These are phyloP conservation scores for Daldinia childiae DNA, from an alignment of 495 filamentous ascomycete species.

Conservation along the genomic window DNA sequence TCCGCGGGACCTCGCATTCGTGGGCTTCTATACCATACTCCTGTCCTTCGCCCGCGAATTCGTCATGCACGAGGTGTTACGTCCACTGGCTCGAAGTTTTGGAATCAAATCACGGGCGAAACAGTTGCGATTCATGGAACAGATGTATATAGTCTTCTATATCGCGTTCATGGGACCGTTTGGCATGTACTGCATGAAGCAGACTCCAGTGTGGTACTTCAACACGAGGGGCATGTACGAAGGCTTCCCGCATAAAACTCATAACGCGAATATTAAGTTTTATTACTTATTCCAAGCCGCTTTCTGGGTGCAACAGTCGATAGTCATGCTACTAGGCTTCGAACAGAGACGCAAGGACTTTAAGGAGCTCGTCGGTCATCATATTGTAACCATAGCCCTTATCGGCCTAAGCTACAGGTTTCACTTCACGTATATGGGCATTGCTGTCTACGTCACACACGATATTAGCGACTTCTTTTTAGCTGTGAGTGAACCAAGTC, in stretches of 20 bases:
- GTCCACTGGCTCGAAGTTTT: not conserved
- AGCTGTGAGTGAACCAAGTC: not conserved
- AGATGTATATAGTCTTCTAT: not conserved
- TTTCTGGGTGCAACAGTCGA: not conserved
- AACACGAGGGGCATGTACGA: constrained; percentile 91
- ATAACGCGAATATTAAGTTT: not conserved
- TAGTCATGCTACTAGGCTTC: not conserved
- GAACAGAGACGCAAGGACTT: not conserved
- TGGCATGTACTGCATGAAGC: constrained; percentile 90
- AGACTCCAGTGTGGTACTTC: constrained; percentile 95
- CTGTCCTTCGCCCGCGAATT: not conserved
- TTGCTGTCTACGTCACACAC: not conserved
- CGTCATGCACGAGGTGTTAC: not conserved
- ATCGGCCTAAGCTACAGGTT: not conserved
- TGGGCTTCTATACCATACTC: not conserved
- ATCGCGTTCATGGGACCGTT: constrained; percentile 84
- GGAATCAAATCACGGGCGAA: not conserved
- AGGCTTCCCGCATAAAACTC: constrained; percentile 76
- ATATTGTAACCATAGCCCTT: not conserved
- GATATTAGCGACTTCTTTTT: not conserved
- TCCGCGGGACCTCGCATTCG: not conserved
- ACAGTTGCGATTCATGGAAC: not conserved
- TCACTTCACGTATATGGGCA: not conserved
- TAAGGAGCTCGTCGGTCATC: not conserved
- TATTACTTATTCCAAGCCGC: not conserved